Evolutionary conservation across 306 rosid genomes (phyloP), one percentile per base, ranked within the genome.

Genomic region (Lathyrus sativus): DNA sequence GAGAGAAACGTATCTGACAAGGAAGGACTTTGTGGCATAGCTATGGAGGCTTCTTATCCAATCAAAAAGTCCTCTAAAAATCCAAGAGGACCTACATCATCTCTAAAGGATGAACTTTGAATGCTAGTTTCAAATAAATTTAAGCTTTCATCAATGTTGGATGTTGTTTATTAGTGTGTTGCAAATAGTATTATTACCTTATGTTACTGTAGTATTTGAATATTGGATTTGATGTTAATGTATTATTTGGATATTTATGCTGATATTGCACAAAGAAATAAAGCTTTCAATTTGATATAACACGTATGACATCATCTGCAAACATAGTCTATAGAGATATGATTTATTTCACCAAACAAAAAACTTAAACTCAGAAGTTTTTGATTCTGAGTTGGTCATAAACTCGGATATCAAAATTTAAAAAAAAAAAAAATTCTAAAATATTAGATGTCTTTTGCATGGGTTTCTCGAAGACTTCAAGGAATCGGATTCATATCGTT

Each of bases 41-140:
- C 95, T 9, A 86, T 84, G 88, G 74, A 67, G 53, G 87, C 99
- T 74, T 95, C 96, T 12, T 95, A 90, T 74, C 99, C 99, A 18
- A 51, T 87, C 79, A 95, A 87, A 83, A 79, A 68, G 62, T 81
- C 95, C 14, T 62, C 86, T 37, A 24, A 4, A 1, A 84, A 81
- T 54, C 62, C 62, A 13, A 2, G 2, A 56, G 38, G 62, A 13
- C 62, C 39, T 28, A 6, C 31, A 56, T 56, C 62, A 28, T 28
- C 59, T 53, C 11, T 24, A 4, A 53, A 53, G 8, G 62, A 28
- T 28, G 62, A 56, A 38, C 62, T 56, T 56, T 56, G 19, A 56
- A 26, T 28, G 19, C 1, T 56, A 35, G 9, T 35, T 35, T 13
- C 38, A 56, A 17, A 56, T 13, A 29, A 56, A 56, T 28, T 56